Evolutionary conservation across 2,329 filamentous ascomycete species (phyloP).

Genomic region (Aspergillus cejpii): DNA sequence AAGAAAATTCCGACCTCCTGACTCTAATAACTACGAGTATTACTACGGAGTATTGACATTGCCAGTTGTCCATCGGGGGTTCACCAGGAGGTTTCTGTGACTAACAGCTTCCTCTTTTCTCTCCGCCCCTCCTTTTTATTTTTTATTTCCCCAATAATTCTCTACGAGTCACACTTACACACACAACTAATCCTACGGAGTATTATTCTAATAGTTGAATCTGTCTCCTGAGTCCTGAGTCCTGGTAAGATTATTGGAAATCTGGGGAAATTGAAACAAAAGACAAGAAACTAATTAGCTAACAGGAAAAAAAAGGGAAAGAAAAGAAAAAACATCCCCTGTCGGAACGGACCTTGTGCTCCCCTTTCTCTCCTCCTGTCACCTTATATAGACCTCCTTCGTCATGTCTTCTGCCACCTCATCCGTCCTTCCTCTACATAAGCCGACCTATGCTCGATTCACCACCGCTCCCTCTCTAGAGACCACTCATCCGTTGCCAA

Average conservation of each 20-base stretch:
- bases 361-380: neutral
- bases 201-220: too few relatives aligned
- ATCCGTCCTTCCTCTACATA: constrained; percentile 18
- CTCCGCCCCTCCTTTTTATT: constrained; percentile 18
- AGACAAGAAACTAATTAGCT: constrained; percentile 11
- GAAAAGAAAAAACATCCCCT: neutral
- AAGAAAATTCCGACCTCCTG: too few relatives aligned
- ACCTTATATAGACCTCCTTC: constrained; percentile 9
- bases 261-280: constrained; percentile 25
- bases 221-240: too few relatives aligned
- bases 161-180: too few relatives aligned
- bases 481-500: constrained; percentile 14
- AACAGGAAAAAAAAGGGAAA: neutral
- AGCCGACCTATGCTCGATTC: constrained; percentile 21
- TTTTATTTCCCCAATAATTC: constrained; percentile 5
- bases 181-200: too few relatives aligned
- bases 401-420: constrained; percentile 28
- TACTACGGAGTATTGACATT: too few relatives aligned
- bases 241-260: too few relatives aligned
- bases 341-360: neutral
- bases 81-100: constrained; percentile 28
- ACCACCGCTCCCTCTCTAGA: constrained; percentile 19
- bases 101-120: constrained; percentile 30
- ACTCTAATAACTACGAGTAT: too few relatives aligned
- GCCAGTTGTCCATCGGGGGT: too few relatives aligned